Evolutionary conservation across 2,329 filamentous ascomycete species (phyloP).

Genomic region (Cladosporium sp.): DNA sequence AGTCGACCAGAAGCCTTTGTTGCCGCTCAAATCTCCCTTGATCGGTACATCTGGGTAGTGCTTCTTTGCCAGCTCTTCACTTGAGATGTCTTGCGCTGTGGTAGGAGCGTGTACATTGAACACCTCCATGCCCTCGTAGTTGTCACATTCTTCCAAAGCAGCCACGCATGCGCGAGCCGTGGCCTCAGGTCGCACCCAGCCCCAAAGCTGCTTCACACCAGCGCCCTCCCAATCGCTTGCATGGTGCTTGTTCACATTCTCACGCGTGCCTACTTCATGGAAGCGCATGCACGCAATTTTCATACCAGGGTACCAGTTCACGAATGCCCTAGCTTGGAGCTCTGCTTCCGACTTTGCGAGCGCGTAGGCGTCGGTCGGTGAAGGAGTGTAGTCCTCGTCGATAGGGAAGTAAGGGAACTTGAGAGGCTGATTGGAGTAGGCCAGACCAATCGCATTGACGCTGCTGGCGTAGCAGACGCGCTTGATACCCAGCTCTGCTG

Average conservation of each 20-base stretch:
- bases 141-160: conserved; percentile 36
- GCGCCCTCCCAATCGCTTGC: conserved; percentile 37
- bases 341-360: conserved; percentile 42
- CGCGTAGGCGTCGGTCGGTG: conserved; percentile 40
- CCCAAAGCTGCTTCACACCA: conserved; percentile 41
- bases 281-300: conserved; percentile 42
- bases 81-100: conserved; percentile 30
- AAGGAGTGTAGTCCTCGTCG: conserved; percentile 38
- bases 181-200: conserved; percentile 39
- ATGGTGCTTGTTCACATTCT: conserved; percentile 37
- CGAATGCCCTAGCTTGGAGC: conserved; percentile 37
- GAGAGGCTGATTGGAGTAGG: conserved; percentile 39
- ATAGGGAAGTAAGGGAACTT: conserved; percentile 42
- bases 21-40: conserved; percentile 25
- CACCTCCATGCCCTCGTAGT: conserved; percentile 37
- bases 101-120: conserved; percentile 40
- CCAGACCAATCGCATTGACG: conserved; percentile 43
- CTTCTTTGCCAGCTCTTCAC: conserved; percentile 30
- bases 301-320: conserved; percentile 41
- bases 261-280: conserved; percentile 38
- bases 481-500: conserved; percentile 39
- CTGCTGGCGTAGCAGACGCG: conserved; percentile 41
- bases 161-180: conserved; percentile 40
- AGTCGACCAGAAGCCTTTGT: conserved; percentile 30
- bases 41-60: conserved; percentile 32